Percentiles rank a stretch among this genome's conserved stretches.
phyloP scores from a whole-genome alignment of 164 flowering plant species.

The grape (Vitis vinifera) region DNA sequence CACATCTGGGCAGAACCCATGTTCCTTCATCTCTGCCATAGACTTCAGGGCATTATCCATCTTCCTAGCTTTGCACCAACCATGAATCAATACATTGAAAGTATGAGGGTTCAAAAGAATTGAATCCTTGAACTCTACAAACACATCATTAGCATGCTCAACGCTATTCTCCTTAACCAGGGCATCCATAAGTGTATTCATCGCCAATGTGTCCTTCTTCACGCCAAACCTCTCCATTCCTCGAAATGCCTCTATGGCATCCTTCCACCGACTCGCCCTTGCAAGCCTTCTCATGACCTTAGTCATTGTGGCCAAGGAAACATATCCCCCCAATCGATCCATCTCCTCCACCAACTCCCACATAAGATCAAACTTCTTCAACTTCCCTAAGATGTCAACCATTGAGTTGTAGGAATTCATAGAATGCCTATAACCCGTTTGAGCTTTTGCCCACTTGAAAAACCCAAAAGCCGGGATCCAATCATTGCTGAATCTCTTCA shows the following conservation, averaged over 20 bases:
- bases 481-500: conserved; percentile 54
- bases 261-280: conserved; percentile 39
- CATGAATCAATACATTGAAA: conserved; percentile 65
- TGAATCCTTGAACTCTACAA: conserved; percentile 42
- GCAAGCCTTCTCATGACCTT: conserved; percentile 61
- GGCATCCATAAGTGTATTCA: conserved; percentile 57
- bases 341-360: conserved; percentile 63
- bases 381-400: conserved; percentile 66
- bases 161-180: conserved; percentile 53
- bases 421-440: conserved; percentile 35
- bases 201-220: conserved; percentile 31
- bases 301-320: conserved; percentile 46
- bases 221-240: conserved; percentile 49
- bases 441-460: conserved; percentile 58
- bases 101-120: conserved; percentile 34
- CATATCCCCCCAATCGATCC: conserved; percentile 30
- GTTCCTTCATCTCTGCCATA: conserved; percentile 34
- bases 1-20: conserved; percentile 51
- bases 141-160: conserved; percentile 45
- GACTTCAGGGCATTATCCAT: conserved; percentile 40
- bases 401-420: conserved; percentile 38
- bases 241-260: conserved; percentile 47
- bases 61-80: conserved; percentile 54
- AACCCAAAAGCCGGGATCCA: conserved; percentile 61
- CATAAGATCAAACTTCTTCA: conserved; percentile 50